Evolutionary conservation across 23 red algal genomes (phyloP), one percentile per base, ranked within the genome.

Genomic region (Pyropia haitanensis): DNA sequence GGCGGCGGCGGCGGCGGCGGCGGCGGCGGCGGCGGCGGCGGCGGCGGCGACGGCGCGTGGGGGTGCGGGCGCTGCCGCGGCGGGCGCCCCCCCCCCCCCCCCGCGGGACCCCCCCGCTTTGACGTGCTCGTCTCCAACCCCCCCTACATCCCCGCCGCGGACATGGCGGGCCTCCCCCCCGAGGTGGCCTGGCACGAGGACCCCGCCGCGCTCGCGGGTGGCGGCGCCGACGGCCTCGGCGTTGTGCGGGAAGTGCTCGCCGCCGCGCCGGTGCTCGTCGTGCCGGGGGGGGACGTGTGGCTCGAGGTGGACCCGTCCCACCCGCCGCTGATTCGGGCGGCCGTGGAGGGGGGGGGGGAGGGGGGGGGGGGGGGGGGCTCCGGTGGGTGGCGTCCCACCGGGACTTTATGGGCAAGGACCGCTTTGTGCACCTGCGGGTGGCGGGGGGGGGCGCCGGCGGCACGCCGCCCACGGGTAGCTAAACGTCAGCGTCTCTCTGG

Each of bases 221-320:
- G 60, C 7, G 88, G 85, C n/a, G 66, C 63, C 20, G 94, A 87
- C 53, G 94, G 94, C 31, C 63, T 98, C 72, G 67, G 82, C 46
- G 76, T 98, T 39, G 70, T 98, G 18, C 72, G 80, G 14, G 53
- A 70, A 21, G 73, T 98, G 18, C 34, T 98, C 46, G 18, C 12
- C 8, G 19, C 19, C 31, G 80, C 85, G 60, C 49, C 67, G 3
- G 9, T 13, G 17, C 29, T 86, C 18, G 59, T 91, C 17, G 53
- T 31, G 7, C 20, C 65, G n/a, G 86, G 80, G 13, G 85, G 85
- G 5, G 57, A 56, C 22, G 56, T 98, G 23, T 98, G 85, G 85
- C 51, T 98, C 59, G 94, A 98, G 68, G 74, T 98, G 0, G 85
- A 98, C 72, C 69, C 78, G 20, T 39, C 58, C 3, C 92, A 96